phyloP scores from a whole-genome alignment of 345 rosid genomes.

The Mercurialis annua region DNA sequence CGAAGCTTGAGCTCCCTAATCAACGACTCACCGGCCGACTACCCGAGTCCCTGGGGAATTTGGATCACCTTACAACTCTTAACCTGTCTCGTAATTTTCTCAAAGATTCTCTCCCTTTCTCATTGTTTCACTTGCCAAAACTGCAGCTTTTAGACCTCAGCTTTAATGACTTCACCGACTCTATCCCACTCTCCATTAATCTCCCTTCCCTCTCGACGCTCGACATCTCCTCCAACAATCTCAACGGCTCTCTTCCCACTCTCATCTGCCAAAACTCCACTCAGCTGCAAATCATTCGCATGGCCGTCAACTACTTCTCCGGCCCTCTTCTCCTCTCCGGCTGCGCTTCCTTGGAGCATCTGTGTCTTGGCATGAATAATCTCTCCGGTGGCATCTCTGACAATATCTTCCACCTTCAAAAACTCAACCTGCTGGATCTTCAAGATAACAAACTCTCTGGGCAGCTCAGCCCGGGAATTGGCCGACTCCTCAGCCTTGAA shows the following conservation, averaged over 20 bases:
- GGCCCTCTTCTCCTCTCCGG: constrained; percentile 43
- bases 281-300: constrained; percentile 24
- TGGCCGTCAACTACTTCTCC: constrained; percentile 55
- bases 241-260: constrained; percentile 48
- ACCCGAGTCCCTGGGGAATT: constrained; percentile 42
- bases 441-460: constrained; percentile 62
- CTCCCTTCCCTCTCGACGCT: constrained; percentile 45
- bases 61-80: constrained; percentile 47
- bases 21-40: constrained; percentile 45
- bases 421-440: constrained; percentile 38
- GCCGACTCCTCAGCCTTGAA: constrained; percentile 44
- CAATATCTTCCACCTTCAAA: constrained; percentile 46
- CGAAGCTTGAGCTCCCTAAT: constrained; percentile 36
- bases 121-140: constrained; percentile 43
- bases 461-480: constrained; percentile 31
- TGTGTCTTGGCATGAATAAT: constrained; percentile 59
- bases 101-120: constrained; percentile 41
- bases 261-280: constrained; percentile 50
- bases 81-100: constrained; percentile 59
- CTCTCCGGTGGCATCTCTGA: constrained; percentile 48
- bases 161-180: constrained; percentile 46
- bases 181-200: constrained; percentile 36
- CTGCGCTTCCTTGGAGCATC: constrained; percentile 43
- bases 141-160: constrained; percentile 56
- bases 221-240: constrained; percentile 44